Conservation (phyloP, 2,329 filamentous ascomycete genomes). For the Calonectria leucothoes region DNA sequence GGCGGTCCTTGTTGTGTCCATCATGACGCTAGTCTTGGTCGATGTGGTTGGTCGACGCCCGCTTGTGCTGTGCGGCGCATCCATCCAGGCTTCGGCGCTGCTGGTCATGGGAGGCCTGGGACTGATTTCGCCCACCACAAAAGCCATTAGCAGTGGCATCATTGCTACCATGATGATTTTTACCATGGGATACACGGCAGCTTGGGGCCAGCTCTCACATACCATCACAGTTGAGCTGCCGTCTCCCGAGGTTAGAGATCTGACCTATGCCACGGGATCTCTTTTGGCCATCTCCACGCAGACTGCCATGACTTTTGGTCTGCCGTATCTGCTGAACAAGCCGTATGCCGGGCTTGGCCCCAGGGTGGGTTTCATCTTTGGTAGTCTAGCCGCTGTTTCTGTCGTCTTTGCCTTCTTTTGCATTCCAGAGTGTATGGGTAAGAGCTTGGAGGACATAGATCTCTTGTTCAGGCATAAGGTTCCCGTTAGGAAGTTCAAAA, state of each 20-base stretch:
- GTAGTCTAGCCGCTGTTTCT: conserved; percentile 18
- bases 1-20: conserved; percentile 30
- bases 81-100: conserved; percentile 43
- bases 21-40: conserved; percentile 29
- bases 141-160: conserved; percentile 40
- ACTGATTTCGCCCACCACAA: conserved; percentile 28
- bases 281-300: conserved; percentile 31
- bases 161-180: conserved; percentile 49
- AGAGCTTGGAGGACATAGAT: conserved; percentile 41
- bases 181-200: conserved; percentile 43
- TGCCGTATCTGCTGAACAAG: conserved; percentile 51
- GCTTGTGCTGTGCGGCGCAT: conserved; percentile 41
- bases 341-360: conserved; percentile 48
- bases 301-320: conserved; percentile 41
- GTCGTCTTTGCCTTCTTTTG: conserved; percentile 31
- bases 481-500: conserved; percentile 34
- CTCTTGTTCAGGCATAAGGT: conserved; percentile 28
- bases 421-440: conserved; percentile 35
- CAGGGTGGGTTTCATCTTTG: conserved; percentile 34
- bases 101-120: conserved; percentile 53
- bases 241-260: conserved; percentile 45
- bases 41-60: conserved; percentile 34
- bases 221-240: conserved; percentile 50
- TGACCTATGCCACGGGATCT: conserved; percentile 44
- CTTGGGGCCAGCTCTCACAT: conserved; percentile 50